phyloP scores from a whole-genome alignment of 495 filamentous ascomycete genomes.

The Penicillium crystallinum region DNA sequence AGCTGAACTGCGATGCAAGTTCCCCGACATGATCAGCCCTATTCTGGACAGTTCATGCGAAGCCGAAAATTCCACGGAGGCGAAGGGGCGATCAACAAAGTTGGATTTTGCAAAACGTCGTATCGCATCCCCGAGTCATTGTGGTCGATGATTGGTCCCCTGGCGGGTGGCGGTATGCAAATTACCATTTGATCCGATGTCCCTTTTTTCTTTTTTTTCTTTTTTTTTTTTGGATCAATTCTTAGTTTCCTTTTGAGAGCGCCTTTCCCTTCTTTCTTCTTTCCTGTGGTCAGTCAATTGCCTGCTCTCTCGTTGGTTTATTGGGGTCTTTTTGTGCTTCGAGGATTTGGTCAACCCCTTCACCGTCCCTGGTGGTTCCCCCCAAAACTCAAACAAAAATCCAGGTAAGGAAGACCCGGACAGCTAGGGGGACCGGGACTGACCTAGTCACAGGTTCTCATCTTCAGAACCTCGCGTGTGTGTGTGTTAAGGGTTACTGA shows the following conservation, averaged over 20 bases:
- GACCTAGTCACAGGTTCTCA: neutral
- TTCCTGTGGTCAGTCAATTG: neutral
- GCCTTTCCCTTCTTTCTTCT: neutral
- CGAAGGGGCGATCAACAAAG: neutral
- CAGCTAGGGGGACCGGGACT: neutral
- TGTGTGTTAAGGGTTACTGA: neutral
- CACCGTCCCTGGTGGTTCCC: neutral
- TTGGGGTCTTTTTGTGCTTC: slow-evolving; percentile 2
- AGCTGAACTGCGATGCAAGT: neutral
- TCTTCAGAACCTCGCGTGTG: neutral
- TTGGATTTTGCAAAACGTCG: slow-evolving; percentile 1
- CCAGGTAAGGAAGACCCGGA: neutral
- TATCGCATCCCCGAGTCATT: too few relatives aligned
- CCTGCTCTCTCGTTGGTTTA: slow-evolving; percentile 7
- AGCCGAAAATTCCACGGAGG: slow-evolving; percentile 1
- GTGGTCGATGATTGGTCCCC: too few relatives aligned
- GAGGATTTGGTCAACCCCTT: neutral
- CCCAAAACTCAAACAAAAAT: neutral
- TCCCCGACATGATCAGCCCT: neutral
- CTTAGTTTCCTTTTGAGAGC: neutral
- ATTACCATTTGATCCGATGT: slow-evolving; percentile 1
- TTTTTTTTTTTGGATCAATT: neutral
- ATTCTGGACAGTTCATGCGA: slow-evolving; percentile 1
- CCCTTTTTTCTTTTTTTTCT: neutral
- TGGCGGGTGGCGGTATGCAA: slow-evolving; percentile 2